Conservation (phyloP, 2,329 filamentous ascomycete species). For the Alternaria alternata region DNA sequence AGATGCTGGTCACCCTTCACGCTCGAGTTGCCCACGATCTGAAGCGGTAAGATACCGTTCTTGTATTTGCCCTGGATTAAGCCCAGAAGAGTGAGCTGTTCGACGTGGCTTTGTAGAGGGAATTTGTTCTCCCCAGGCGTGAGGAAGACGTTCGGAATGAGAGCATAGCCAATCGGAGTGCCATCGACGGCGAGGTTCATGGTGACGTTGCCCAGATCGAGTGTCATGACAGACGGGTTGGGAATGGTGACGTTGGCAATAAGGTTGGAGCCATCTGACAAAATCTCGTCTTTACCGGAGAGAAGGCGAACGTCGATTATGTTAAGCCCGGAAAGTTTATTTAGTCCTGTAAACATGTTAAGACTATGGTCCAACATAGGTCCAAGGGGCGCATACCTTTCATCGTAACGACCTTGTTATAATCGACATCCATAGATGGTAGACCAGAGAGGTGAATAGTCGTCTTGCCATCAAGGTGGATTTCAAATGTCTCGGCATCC, state of each 20-base stretch:
- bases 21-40: constrained; percentile 63
- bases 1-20: constrained; percentile 61
- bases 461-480: constrained; percentile 62
- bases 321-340: constrained; percentile 63
- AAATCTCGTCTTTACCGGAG: constrained; percentile 43
- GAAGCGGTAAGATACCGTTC: constrained; percentile 63
- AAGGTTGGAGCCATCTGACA: constrained; percentile 66
- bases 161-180: constrained; percentile 62
- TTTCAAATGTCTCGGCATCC: constrained; percentile 57
- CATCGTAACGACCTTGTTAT: constrained; percentile 65
- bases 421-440: constrained; percentile 60
- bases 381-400: constrained; percentile 55
- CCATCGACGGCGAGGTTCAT: constrained; percentile 67
- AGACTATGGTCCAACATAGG: neutral
- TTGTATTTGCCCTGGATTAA: constrained; percentile 60
- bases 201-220: constrained; percentile 72
- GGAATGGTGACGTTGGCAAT: constrained; percentile 66
- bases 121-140: constrained; percentile 66
- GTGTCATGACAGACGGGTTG: constrained; percentile 69
- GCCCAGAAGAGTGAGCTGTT: constrained; percentile 60
- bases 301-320: constrained; percentile 62
- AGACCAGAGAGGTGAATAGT: constrained; percentile 60
- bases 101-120: constrained; percentile 63
- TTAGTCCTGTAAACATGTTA: constrained; percentile 57
- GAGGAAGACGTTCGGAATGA: constrained; percentile 67